These are phyloP conservation scores for Tricholomella constricta DNA, from an alignment of 768 basidiomycete species.

Conservation along the genomic window DNA sequence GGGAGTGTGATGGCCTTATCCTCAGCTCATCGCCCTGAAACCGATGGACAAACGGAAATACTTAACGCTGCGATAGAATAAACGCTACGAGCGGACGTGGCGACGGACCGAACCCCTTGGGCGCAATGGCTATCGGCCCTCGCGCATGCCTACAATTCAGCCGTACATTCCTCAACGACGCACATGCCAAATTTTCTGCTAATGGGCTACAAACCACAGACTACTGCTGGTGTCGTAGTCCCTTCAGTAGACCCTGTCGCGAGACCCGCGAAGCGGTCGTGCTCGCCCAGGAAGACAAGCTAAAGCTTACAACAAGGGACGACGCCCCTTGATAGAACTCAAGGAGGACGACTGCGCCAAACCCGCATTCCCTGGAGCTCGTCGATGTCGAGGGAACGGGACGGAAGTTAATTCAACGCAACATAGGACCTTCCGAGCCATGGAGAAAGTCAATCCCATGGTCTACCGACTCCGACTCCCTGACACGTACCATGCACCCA, in stretches of 20 bases:
- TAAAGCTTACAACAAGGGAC: background rate
- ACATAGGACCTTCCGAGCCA: constrained; percentile 26
- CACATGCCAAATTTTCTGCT: constrained; percentile 29
- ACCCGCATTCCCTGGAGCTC: constrained; percentile 27
- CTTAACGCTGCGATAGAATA: constrained; percentile 2
- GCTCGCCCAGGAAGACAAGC: background rate
- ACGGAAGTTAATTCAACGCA: constrained; percentile 23
- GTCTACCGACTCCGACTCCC: constrained; percentile 25
- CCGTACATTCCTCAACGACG: constrained; percentile 24
- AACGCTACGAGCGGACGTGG: constrained; percentile 29
- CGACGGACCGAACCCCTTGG: constrained; percentile 26
- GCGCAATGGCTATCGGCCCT: constrained; percentile 23
- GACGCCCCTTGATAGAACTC: constrained; percentile 8
- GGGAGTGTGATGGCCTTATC: background rate
- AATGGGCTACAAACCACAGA: constrained; percentile 28
- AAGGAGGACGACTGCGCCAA: constrained; percentile 3
- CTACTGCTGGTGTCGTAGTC: background rate
- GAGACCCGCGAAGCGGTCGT: background rate
- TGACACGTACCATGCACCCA: constrained; percentile 24
- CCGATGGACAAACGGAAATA: constrained; percentile 33
- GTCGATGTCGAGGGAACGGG: constrained; percentile 22
- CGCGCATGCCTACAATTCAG: constrained; percentile 32
- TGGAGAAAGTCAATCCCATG: constrained; percentile 23
- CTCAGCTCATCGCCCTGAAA: constrained; percentile 29
- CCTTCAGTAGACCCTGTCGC: background rate